These are phyloP conservation scores for Blastomyces gilchristii DNA, from an alignment of 2,329 filamentous ascomycete species.

Conservation along the genomic window DNA sequence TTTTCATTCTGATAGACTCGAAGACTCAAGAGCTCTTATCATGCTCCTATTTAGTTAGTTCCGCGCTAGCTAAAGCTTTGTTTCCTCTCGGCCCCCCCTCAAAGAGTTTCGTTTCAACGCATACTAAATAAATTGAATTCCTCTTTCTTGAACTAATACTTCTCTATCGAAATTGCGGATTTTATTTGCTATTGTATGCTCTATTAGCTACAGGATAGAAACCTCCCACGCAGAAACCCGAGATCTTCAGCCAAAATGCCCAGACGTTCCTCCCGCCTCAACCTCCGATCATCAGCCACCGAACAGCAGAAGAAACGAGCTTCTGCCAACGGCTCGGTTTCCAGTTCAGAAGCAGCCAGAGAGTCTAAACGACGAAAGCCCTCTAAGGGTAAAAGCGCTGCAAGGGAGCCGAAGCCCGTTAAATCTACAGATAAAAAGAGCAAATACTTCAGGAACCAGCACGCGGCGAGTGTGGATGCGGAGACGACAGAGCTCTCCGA, in stretches of 20 bases:
- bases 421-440: slow-evolving; percentile 40
- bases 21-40: not conserved
- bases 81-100: not conserved
- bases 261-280: slow-evolving; percentile 31
- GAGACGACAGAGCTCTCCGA: slow-evolving; percentile 15
- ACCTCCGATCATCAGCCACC: slow-evolving; percentile 24
- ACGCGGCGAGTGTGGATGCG: slow-evolving; percentile 24
- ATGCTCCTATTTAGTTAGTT: not conserved
- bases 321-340: slow-evolving; percentile 22
- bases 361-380: slow-evolving; percentile 12
- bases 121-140: not conserved
- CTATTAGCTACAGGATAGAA: not conserved
- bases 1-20: not conserved
- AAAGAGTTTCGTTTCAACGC: not conserved
- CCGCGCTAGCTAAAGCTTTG: not conserved
- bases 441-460: slow-evolving; percentile 41
- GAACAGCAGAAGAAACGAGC: slow-evolving; percentile 9
- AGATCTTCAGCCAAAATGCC: slow-evolving; percentile 20
- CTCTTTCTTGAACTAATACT: not conserved
- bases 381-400: slow-evolving; percentile 10
- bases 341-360: slow-evolving; percentile 20
- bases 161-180: not conserved
- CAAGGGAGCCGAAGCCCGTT: slow-evolving; percentile 14
- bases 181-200: not conserved
- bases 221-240: not conserved